These are phyloP conservation scores for Globisporangium cederbergense DNA, from an alignment of 352 stramenopile genomes.

Conservation along the genomic window DNA sequence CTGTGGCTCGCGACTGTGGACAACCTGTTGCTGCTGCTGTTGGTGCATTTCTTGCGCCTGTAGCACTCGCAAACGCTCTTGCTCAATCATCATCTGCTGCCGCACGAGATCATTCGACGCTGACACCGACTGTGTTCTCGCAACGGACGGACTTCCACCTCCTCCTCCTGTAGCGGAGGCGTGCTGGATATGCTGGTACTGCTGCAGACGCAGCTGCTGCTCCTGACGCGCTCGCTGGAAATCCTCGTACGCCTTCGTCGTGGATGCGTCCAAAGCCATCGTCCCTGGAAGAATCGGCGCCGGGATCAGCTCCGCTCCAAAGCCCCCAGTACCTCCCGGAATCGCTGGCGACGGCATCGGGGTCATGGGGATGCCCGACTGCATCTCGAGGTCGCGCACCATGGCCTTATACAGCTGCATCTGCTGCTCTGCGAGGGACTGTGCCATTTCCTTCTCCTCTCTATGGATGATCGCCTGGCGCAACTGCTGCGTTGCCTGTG, in stretches of 20 bases:
- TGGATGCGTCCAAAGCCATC: neutral
- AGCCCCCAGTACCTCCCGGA: conserved; percentile 20
- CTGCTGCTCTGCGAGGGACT: conserved; percentile 19
- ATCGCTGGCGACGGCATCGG: conserved; percentile 6
- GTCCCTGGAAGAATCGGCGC: conserved; percentile 3
- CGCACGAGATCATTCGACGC: conserved; percentile 34
- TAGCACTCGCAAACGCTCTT: conserved; percentile 38
- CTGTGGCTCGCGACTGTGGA: conserved; percentile 12
- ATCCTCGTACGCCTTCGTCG: conserved; percentile 25
- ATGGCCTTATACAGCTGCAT: conserved; percentile 32
- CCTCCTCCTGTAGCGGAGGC: conserved; percentile 13
- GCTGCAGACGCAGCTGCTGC: conserved; percentile 51
- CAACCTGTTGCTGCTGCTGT: conserved; percentile 17
- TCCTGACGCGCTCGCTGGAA: conserved; percentile 44
- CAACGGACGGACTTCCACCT: conserved; percentile 7
- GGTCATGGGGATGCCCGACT: conserved; percentile 17
- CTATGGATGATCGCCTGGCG: conserved; percentile 11
- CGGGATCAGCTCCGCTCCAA: conserved; percentile 8
- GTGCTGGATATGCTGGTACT: conserved; percentile 30
- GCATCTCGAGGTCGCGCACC: conserved; percentile 45
- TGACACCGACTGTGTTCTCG: conserved; percentile 8
- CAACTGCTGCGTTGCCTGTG: conserved; percentile 4
- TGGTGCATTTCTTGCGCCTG: conserved; percentile 34
- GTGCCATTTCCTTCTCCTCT: conserved; percentile 16
- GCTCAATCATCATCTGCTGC: conserved; percentile 41